A percentile compares a stretch with the other conserved stretches of the same genome.
These are phyloP conservation scores for Didymella pomorum DNA, from an alignment of 2,329 filamentous ascomycete species.

Conservation along the genomic window DNA sequence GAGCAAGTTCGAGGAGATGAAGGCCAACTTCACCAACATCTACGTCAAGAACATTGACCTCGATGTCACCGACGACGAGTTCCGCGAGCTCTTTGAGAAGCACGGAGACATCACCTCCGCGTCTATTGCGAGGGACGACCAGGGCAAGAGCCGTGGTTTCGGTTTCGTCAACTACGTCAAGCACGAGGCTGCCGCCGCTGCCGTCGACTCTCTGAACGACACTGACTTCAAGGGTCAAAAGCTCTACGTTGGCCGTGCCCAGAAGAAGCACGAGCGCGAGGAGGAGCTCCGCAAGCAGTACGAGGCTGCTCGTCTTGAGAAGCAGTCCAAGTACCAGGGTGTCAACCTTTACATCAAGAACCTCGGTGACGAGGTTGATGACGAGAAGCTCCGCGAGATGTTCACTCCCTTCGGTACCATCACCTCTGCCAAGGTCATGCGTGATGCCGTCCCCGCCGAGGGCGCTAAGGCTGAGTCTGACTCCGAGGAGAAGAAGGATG, in stretches of 20 bases:
- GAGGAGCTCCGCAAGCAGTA: conserved; percentile 99
- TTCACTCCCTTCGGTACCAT: conserved; percentile 93
- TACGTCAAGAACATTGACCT: conserved; percentile 97
- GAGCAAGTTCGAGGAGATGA: conserved; percentile 99
- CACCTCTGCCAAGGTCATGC: conserved; percentile 99
- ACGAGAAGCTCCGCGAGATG: conserved; percentile 95
- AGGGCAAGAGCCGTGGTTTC: conserved; percentile 91
- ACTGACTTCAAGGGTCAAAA: conserved; percentile 94
- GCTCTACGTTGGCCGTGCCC: conserved; percentile 95
- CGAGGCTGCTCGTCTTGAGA: conserved; percentile 95
- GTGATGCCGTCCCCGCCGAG: conserved; percentile 71
- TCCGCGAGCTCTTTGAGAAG: conserved; percentile 90
- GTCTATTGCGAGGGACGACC: conserved; percentile 88
- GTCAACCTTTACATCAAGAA: conserved; percentile 99
- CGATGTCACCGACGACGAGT: conserved; percentile 90
- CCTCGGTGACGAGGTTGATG: conserved; percentile 93
- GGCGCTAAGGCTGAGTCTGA: conserved; percentile 56
- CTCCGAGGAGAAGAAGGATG: conserved; percentile 56
- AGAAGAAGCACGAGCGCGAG: conserved; percentile 99
- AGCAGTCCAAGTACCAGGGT: conserved; percentile 98
- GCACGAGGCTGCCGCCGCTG: conserved; percentile 84
- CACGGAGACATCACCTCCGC: conserved; percentile 95
- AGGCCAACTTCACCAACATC: conserved; percentile 99
- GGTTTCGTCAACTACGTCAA: conserved; percentile 96
- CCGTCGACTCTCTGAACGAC: conserved; percentile 91